Evolutionary conservation across 441 rosid species (phyloP).

Genomic region (Syzygium syzygioides): DNA sequence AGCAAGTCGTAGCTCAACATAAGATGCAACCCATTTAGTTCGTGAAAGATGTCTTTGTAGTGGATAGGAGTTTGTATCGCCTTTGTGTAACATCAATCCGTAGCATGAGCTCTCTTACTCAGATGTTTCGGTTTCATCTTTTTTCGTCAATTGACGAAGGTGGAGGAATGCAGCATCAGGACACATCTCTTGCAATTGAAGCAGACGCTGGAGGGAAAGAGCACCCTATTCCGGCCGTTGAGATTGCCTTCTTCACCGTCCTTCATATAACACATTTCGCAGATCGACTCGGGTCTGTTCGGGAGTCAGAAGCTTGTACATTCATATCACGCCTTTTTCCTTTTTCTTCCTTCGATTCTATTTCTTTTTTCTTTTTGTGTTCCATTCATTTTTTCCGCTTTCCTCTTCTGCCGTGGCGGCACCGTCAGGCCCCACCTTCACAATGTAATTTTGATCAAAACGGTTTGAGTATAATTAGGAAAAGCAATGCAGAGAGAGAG

Average conservation of each 20-base stretch:
- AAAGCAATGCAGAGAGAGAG: neutral
- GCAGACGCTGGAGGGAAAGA: neutral
- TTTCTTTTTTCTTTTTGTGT: neutral
- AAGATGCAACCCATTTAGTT: neutral
- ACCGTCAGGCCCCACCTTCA: neutral
- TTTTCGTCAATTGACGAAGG: neutral
- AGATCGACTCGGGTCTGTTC: neutral
- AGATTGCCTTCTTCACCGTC: neutral
- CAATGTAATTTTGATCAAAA: neutral
- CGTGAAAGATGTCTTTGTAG: neutral
- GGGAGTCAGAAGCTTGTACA: neutral
- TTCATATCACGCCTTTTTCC: neutral
- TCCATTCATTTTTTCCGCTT: neutral
- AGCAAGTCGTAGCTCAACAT: neutral
- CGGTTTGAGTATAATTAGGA: neutral
- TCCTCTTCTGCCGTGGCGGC: neutral
- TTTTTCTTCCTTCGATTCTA: neutral
- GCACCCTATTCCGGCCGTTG: neutral
- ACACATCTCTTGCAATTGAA: slow-evolving; percentile 6
- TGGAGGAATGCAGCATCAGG: slow-evolving; percentile 7
- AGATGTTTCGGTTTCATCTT: neutral
- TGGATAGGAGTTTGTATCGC: neutral
- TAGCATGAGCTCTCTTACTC: neutral
- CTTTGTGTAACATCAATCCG: neutral
- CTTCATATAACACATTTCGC: neutral